phyloP scores from a whole-genome alignment of 768 basidiomycete species.

The Nevesoporus exiguus region DNA sequence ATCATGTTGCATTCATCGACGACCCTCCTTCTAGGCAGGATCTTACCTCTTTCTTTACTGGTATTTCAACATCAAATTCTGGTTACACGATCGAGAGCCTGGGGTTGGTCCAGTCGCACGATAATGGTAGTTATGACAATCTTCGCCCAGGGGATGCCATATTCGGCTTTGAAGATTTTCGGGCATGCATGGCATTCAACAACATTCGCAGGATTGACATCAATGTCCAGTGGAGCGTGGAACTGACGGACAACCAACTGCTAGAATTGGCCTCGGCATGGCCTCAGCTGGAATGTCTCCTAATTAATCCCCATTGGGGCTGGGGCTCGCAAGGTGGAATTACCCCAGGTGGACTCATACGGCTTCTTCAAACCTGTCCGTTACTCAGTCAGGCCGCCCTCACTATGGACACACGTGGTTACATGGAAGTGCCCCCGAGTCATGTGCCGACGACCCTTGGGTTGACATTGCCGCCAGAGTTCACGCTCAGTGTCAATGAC shows the following conservation, averaged over 20 bases:
- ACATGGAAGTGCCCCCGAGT: background rate
- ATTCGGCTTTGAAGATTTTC: background rate
- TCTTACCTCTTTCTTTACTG: background rate
- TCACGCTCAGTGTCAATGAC: background rate
- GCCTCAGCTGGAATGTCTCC: background rate
- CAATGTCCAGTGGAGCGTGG: background rate
- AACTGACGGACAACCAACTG: background rate
- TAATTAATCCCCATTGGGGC: background rate
- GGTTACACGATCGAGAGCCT: background rate
- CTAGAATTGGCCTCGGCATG: background rate
- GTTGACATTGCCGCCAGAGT: background rate
- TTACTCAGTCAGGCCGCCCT: background rate
- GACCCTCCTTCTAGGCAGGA: background rate
- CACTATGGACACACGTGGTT: background rate
- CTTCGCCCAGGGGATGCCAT: background rate
- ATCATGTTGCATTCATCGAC: background rate
- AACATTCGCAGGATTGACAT: background rate
- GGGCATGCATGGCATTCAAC: background rate
- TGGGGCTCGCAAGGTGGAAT: background rate
- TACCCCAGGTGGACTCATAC: no score
- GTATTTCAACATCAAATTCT: background rate
- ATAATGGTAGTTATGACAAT: no score
- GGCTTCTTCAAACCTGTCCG: background rate
- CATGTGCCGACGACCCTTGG: background rate
- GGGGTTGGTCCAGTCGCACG: no score